phyloP scores from a whole-genome alignment of 2,329 filamentous ascomycete genomes.

The Fusarium fracticaudum region DNA sequence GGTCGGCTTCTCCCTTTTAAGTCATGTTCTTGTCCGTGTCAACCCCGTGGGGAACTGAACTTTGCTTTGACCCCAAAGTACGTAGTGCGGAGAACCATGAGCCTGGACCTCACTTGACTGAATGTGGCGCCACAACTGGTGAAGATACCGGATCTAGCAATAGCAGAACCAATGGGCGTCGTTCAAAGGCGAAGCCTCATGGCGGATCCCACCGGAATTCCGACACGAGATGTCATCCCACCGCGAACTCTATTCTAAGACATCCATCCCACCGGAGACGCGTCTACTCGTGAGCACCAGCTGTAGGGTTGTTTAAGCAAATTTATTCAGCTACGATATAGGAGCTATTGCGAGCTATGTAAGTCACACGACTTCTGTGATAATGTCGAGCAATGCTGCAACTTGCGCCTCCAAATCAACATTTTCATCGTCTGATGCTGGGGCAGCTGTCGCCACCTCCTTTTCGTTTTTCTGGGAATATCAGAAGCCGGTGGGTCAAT shows the following conservation, averaged over 20 bases:
- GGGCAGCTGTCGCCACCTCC: too few relatives aligned
- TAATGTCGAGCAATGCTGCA: too few relatives aligned
- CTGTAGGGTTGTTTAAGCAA: background rate
- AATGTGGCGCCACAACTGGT: background rate
- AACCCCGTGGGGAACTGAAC: background rate
- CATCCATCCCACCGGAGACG: background rate
- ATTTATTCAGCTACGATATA: fast-evolving
- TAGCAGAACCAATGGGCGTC: background rate
- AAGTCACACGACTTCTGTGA: too few relatives aligned
- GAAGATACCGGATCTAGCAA: background rate
- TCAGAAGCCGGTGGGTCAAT: too few relatives aligned
- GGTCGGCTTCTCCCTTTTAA: background rate
- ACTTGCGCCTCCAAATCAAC: too few relatives aligned
- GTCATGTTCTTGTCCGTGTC: background rate
- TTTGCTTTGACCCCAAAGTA: background rate
- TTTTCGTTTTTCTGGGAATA: too few relatives aligned
- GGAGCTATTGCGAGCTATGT: background rate
- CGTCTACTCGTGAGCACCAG: fast-evolving
- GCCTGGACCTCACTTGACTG: background rate
- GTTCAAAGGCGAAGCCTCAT: background rate
- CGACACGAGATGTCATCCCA: background rate
- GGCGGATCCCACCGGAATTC: background rate
- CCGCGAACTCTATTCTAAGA: background rate
- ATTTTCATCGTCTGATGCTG: too few relatives aligned
- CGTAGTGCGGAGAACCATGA: background rate